Base-by-base conservation (phyloP, 495 filamentous ascomycete species). In the Hypomontagnella submonticulosa region DNA sequence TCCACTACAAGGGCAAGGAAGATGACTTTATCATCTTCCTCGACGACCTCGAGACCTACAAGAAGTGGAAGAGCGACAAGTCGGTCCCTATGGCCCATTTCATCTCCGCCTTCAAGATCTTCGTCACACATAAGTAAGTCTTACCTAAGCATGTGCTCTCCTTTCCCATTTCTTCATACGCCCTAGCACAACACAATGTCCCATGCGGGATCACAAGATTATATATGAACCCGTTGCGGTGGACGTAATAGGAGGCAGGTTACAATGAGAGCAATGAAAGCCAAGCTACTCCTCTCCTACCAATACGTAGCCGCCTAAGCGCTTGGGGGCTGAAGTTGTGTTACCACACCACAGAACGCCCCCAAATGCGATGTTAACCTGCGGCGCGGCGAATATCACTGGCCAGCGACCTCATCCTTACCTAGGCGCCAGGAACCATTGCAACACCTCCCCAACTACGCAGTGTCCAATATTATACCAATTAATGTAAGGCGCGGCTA, bases 21-120 rank as follows among this genome's bases (percentile, higher is more conserved):
- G 92, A 98, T 30, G 92, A 97, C 84, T 99, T 93, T 75, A 79
- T 98, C 75, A 83, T 97, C 81, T 92, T 97, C 76, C 83, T 96
- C 54, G 92, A 97, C 57, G 89, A 89, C 74, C 66, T 81, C 13
- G 75, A 90, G 18, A 82, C 83, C 38, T 84, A 92, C 59, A 80
- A 91, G 76, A 86, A 92, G 72, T 98, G 95, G 96, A 88, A 86
- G 79, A 79, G 77, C 12, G 93, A 99, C 80, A 87, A 87, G 70
- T 88, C 84, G 8, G 82, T 93, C 37, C 89, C 95, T 10, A 79
- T 98, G 16, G 83, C 89, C 1, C 85, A 97, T 64, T 92, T 99
- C n/a, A 83, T 97, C 20, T 90, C 88, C 52, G 85, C 90, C 9
- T 98, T 90, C 83, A 90, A 96, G 84, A 83, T 99, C 70, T 97